Base-by-base conservation (phyloP, 1,284 basidiomycete genomes). In the Ganoderma meredithae region DNA sequence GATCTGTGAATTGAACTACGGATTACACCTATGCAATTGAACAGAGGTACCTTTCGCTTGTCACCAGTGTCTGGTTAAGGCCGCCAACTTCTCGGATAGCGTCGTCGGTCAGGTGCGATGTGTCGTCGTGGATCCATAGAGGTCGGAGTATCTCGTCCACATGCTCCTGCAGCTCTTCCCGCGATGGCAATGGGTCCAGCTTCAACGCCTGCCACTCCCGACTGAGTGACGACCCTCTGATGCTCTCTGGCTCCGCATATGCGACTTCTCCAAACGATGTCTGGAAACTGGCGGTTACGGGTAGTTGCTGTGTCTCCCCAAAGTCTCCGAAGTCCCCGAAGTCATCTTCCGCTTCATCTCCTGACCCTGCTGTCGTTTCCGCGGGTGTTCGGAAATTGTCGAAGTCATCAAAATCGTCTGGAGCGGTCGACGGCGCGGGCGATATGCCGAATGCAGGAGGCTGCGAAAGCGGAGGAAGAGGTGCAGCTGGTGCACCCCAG, bases 251-350 rank as follows among this genome's bases (percentile, higher is more conserved):
- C 55, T 72, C 71, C n/a, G 66, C 65, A 31, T 69, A 72, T 0
- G 63, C 60, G 41, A 75, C 76, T 63, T 83, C 82, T 68, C 79
- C 79, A 73, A 87, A 86, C 8, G 76, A 64, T 13, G 69, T 60
- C 52, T 65, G 69, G 49, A 70, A 67, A 17, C 69, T 63, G 19
- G 69, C 66, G 10, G 71, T 71, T 5, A 69, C 47, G 39, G 71
- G 68, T 78, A 67, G 77, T 76, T 78, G 81, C 64, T 85, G 85
- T 17, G 83, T 88, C 71, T 94, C 94, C 65, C 88, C 93, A 79
- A 95, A 95, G 74, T 94, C 93, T 19, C 92, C 95, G 83, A 96
- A 96, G 76, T 96, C 94, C 61, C 90, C 93, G 79, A 92, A 94
- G 68, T 93, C 92, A 25, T 72, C 71, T 56, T 89, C 90, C 9